Conservation (phyloP, 805 yeast species). For the Wickerhamomyces chaumierensis region DNA sequence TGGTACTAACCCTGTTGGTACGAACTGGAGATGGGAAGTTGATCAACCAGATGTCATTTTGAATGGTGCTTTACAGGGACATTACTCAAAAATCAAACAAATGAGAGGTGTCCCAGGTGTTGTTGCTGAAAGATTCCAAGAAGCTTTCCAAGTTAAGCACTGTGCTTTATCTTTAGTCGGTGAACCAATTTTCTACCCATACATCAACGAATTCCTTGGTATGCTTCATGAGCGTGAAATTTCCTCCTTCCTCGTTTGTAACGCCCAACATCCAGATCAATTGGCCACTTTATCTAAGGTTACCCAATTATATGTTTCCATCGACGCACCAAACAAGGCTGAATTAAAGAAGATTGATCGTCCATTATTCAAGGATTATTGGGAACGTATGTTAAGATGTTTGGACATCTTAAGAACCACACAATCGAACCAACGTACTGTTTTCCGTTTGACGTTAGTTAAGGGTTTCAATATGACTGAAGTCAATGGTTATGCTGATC, state of each 20-base stretch:
- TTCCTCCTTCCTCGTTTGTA: constrained; percentile 83
- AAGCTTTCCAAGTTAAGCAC: constrained; percentile 80
- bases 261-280: constrained; percentile 92
- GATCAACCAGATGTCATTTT: constrained; percentile 79
- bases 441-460: constrained; percentile 79
- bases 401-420: constrained; percentile 64
- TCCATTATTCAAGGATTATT: constrained; percentile 80
- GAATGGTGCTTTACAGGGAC: constrained; percentile 81
- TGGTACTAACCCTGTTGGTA: constrained; percentile 94
- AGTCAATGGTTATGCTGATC: constrained; percentile 71
- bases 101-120: constrained; percentile 96
- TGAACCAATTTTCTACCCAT: constrained; percentile 89
- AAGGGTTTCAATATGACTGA: constrained; percentile 88
- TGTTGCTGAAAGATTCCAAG: constrained; percentile 78
- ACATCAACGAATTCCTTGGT: constrained; percentile 73
- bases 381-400: constrained; percentile 81
- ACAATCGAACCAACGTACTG: constrained; percentile 80
- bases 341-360: constrained; percentile 78
- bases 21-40: constrained; percentile 93
- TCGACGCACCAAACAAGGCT: constrained; percentile 83
- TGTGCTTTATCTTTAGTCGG: constrained; percentile 92
- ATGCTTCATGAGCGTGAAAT: constrained; percentile 73
- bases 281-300: constrained; percentile 59
- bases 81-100: constrained; percentile 84
- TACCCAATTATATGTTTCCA: constrained; percentile 85